A percentile compares a stretch with the other conserved stretches of the same genome.
Conservation (phyloP, 2,329 filamentous ascomycete species). For the Diaporthe ampelina region DNA sequence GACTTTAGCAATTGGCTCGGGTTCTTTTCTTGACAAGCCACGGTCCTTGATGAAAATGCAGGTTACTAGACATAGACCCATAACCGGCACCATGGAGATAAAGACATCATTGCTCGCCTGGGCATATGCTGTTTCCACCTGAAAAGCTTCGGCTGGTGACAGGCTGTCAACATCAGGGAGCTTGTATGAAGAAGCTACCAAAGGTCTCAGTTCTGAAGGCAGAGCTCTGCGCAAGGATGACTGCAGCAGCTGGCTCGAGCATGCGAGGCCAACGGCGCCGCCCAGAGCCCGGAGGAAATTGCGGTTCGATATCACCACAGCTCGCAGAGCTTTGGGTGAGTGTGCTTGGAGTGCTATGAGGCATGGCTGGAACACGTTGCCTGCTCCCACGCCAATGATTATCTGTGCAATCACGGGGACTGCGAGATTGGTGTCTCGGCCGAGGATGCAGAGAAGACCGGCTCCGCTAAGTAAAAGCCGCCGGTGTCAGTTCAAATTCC, state of each 20-base stretch:
- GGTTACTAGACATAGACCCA: conserved; percentile 16
- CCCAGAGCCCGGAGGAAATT: conserved; percentile 56
- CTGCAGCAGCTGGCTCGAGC: conserved; percentile 32
- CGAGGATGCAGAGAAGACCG: conserved; percentile 49
- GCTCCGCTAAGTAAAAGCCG: conserved; percentile 48
- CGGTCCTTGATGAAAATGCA: conserved; percentile 30
- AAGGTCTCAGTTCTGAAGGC: background rate
- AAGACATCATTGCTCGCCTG: conserved; percentile 23
- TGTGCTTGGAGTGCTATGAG: conserved; percentile 56
- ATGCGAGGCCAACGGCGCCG: conserved; percentile 51
- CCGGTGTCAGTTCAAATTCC: background rate
- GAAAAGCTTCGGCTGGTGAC: background rate
- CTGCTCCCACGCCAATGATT: conserved; percentile 52
- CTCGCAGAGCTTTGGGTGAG: conserved; percentile 52
- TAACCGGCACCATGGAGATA: conserved; percentile 16
- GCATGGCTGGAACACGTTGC: conserved; percentile 54
- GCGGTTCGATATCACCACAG: conserved; percentile 55
- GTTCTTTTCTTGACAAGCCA: conserved; percentile 7
- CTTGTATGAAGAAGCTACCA: conserved; percentile 8
- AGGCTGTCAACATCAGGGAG: background rate
- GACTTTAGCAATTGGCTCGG: background rate
- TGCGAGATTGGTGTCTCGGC: conserved; percentile 45
- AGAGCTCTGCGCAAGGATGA: conserved; percentile 17
- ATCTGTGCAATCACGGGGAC: conserved; percentile 51
- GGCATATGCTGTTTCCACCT: conserved; percentile 20